Conservation (phyloP, 1,284 basidiomycete genomes). For the Vanrija sp. region DNA sequence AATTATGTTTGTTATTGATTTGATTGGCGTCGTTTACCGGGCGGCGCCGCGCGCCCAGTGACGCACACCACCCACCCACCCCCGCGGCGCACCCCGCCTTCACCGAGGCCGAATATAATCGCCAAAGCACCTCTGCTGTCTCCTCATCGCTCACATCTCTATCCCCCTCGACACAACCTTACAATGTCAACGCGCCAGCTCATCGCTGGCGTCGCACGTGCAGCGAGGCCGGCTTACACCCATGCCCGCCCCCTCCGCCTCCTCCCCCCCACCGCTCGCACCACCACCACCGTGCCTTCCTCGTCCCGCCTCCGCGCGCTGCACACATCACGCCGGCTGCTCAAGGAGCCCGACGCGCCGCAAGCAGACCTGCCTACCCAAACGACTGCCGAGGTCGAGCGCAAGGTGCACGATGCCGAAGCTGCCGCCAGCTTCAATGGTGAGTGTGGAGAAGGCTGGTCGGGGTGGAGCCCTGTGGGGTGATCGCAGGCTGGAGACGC, state of each 20-base stretch:
- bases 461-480: no score
- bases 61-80: no score
- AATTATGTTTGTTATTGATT: no score
- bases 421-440: conserved; percentile 14
- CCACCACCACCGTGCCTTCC: not conserved
- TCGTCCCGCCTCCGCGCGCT: conserved; percentile 4
- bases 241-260: not conserved
- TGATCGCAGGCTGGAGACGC: not conserved
- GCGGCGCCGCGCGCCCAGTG: no score
- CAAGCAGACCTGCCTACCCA: no score
- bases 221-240: not conserved
- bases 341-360: not conserved
- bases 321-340: not conserved
- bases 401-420: conserved; percentile 16
- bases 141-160: not conserved
- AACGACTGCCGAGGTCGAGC: not conserved
- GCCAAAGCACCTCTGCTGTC: not conserved
- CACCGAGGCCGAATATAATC: not conserved
- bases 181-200: conserved; percentile 7
- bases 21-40: no score
- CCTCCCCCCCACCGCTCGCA: not conserved
- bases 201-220: conserved; percentile 1
- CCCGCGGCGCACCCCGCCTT: no score
- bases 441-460: not conserved
- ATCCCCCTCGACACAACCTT: not conserved